Base-by-base conservation (phyloP, 768 basidiomycete genomes). In the Neoboletus brunneissimus region DNA sequence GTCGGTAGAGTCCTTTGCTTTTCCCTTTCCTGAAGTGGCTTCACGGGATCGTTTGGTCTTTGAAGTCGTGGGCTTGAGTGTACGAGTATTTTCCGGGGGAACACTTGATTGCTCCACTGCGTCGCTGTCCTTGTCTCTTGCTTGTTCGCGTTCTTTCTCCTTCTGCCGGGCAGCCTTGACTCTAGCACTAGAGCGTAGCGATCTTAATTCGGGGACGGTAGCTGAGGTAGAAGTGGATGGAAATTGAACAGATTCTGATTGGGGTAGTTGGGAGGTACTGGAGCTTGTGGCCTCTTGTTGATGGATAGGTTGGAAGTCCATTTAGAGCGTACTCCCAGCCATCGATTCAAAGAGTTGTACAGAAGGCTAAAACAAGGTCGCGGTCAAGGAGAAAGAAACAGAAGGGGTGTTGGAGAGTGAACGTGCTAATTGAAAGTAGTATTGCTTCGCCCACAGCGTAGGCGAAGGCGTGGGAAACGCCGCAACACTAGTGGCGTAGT, bases 251-350 rank as follows among this genome's bases (percentile, higher is more conserved):
- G 58, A 62, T 68, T 72, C 70, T 72, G 70, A 73, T 73, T 73
- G 72, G 72, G 78, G 70, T 67, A 74, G 76, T 69, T 75, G 72
- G 66, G 59, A 63, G 60, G 58, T 69, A 75, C 80, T 85, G 74
- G 83, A 81, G 82, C 74, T 77, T 73, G 81, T 82, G 82, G 85
- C 84, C 83, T 85, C 83, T 79, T 81, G 81, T 68, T 80, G 78
- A 79, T 88, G 76, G 69, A 74, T 75, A 77, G 80, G 82, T 88
- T 82, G 82, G 84, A 87, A 84, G 87, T 91, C 89, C 89, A 91
- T 91, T 91, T 90, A 91, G 87, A 83, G 79, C 78, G 82, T 85
- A 81, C 85, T 75, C 84, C 83, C 85, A 86, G 89, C 89, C 89
- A 91, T 91, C 85, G 88, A 88, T 82, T 67, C 71, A 56, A 58